Base-by-base conservation (phyloP, 2,329 filamentous ascomycete genomes). In the Apiospora pterosperma region DNA sequence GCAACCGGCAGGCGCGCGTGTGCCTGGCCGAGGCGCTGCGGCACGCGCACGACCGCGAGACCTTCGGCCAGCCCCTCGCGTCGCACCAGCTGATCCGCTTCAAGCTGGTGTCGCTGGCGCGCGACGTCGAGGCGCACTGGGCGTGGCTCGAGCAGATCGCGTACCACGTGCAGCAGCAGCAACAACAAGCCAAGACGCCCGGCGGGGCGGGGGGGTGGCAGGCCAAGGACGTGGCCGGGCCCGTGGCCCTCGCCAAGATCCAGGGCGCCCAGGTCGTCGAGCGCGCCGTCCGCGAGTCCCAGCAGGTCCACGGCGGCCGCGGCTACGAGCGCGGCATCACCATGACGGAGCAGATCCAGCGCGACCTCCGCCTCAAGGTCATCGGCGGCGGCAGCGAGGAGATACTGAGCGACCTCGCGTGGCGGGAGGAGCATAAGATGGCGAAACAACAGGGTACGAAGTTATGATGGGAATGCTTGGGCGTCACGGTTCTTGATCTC, bases 371-470 rank as follows among this genome's bases (percentile, higher is more conserved):
- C 71, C 96, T 96, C 0, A 98, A 99, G 78, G 95, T 96, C 68
- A 95, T 99, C 71, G 96, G 96, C 3, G 96, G 96, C 73, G 96
- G 96, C 25, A 93, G 89, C 70, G 95, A 99, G 82, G 96, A 98
- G 85, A 99, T 99, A 70, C 98, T 99, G 96, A 82, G 98, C 70
- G 96, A 99, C 78, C 79, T 99, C 74, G 96, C 92, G 80, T 97
- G 98, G 78, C 86, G 95, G 72, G 94, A 97, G 84, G 91, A 90
- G 68, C 77, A 97, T 82, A 89, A 88, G 77, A 96, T 99, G 63
- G 92, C 93, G 72, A 90, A 97, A 85, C 89, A 90, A 67, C 83
- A 97, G 77, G 95, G 96, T 12, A 97, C 98, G 94, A 99, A 97
- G 86, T 76, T 98, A 77, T 98, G 89, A 14, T 31, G 10, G 25